Conservation (phyloP, 2,329 filamentous ascomycete species). For the Fusarium torreyae region DNA sequence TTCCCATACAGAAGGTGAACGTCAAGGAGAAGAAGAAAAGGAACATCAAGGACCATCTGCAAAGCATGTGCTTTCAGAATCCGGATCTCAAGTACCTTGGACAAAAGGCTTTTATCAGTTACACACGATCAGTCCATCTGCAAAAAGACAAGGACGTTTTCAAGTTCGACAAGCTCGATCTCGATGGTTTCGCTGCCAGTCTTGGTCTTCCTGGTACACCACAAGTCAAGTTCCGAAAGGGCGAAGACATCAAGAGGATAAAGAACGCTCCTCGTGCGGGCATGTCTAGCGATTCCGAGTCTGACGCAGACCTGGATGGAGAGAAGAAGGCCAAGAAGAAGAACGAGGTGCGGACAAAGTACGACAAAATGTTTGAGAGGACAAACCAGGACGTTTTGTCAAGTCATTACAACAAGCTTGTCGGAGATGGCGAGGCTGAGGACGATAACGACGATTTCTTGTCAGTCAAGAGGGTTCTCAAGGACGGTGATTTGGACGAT, state of each 20-base stretch:
- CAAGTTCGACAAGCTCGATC: constrained; percentile 83
- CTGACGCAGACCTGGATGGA: constrained; percentile 62
- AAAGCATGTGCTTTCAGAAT: constrained; percentile 96
- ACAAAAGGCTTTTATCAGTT: constrained; percentile 95
- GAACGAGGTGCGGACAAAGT: constrained; percentile 88
- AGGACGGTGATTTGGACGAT: constrained; percentile 74
- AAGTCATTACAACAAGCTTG: constrained; percentile 91
- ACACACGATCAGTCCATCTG: constrained; percentile 86
- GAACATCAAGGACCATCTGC: constrained; percentile 85
- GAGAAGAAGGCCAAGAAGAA: constrained; percentile 74
- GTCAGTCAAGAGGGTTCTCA: constrained; percentile 88
- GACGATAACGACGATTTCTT: constrained; percentile 85
- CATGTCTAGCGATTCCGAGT: constrained; percentile 74
- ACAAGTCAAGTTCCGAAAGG: constrained; percentile 93
- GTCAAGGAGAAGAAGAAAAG: constrained; percentile 91
- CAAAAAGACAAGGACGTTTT: constrained; percentile 96
- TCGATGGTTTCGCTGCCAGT: constrained; percentile 89
- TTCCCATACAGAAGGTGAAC: constrained; percentile 88
- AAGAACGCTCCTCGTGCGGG: constrained; percentile 87
- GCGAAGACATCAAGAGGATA: constrained; percentile 85
- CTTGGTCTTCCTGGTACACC: constrained; percentile 92
- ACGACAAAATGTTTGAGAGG: constrained; percentile 97
- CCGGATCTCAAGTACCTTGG: constrained; percentile 94
- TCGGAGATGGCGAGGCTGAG: constrained; percentile 68
- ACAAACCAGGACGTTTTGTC: constrained; percentile 96